Evolutionary conservation across 1,139 yeast genomes (phyloP).

Genomic region (Pichia sp.): DNA sequence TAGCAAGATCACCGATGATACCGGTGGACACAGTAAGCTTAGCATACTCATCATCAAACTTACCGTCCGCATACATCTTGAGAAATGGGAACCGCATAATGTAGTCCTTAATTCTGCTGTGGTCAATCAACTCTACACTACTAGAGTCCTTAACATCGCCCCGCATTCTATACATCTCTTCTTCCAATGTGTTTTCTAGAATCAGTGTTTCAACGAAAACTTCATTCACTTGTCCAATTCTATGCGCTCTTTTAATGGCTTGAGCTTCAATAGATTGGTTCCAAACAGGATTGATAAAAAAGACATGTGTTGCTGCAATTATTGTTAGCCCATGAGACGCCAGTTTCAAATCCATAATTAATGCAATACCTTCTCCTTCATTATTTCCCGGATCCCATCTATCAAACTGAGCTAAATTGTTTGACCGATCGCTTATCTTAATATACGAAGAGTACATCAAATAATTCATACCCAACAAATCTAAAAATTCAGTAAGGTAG

Average conservation of each 20-base stretch:
- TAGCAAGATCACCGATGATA: neutral
- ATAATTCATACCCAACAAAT: slow-evolving; percentile 55
- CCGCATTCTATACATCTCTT: slow-evolving; percentile 51
- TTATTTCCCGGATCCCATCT: slow-evolving; percentile 36
- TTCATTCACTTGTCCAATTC: slow-evolving; percentile 59
- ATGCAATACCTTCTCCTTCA: slow-evolving; percentile 38
- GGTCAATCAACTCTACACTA: slow-evolving; percentile 42
- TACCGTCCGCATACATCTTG: slow-evolving; percentile 26
- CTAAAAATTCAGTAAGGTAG: slow-evolving; percentile 60
- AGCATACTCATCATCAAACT: slow-evolving; percentile 14
- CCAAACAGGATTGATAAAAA: slow-evolving; percentile 70
- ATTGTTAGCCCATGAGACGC: slow-evolving; percentile 72
- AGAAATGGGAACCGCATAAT: slow-evolving; percentile 48
- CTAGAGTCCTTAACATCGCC: slow-evolving; percentile 20
- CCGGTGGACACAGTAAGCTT: slow-evolving; percentile 1
- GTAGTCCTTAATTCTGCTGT: slow-evolving; percentile 53
- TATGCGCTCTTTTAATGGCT: slow-evolving; percentile 68
- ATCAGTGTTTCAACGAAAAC: slow-evolving; percentile 65
- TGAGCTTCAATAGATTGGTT: slow-evolving; percentile 65
- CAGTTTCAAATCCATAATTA: slow-evolving; percentile 62
- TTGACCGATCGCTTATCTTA: slow-evolving; percentile 46
- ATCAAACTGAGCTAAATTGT: slow-evolving; percentile 50
- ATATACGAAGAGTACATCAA: slow-evolving; percentile 62
- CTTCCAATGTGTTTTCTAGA: slow-evolving; percentile 58
- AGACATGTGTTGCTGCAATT: slow-evolving; percentile 63